Percentiles rank a stretch among this genome's conserved stretches.
Evolutionary conservation across 2,329 filamentous ascomycete genomes (phyloP).

Genomic region (Chaetothyriales sp.): DNA sequence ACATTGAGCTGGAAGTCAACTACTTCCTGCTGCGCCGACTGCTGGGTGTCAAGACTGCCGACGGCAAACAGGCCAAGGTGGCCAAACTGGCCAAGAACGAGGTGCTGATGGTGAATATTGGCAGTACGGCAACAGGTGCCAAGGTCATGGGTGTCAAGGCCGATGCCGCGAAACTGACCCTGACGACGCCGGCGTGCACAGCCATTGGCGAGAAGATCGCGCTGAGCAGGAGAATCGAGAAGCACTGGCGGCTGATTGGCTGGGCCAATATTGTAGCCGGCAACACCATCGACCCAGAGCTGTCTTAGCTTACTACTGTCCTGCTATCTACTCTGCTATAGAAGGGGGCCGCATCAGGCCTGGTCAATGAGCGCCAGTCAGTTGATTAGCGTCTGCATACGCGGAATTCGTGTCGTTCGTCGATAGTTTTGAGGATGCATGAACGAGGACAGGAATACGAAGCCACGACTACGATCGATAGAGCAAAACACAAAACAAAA

Average conservation of each 20-base stretch:
- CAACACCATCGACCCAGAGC: slow-evolving; percentile 33
- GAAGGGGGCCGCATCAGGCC: too few relatives aligned
- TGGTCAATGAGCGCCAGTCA: neutral
- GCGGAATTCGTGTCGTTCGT: neutral
- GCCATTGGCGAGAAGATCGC: slow-evolving; percentile 98
- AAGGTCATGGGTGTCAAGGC: slow-evolving; percentile 96
- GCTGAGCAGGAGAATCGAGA: slow-evolving; percentile 89
- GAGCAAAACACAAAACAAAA: neutral
- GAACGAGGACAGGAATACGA: neutral
- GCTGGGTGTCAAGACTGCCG: slow-evolving; percentile 91
- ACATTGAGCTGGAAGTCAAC: slow-evolving; percentile 97
- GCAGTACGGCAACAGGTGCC: slow-evolving; percentile 89
- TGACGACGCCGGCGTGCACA: slow-evolving; percentile 90
- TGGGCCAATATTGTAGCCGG: slow-evolving; percentile 65
- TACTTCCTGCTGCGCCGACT: slow-evolving; percentile 94
- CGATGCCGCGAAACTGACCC: slow-evolving; percentile 85
- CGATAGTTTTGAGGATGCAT: neutral
- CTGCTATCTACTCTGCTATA: too few relatives aligned
- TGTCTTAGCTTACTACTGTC: too few relatives aligned
- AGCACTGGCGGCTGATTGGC: slow-evolving; percentile 93
- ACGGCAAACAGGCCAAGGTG: slow-evolving; percentile 98
- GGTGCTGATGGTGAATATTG: slow-evolving; percentile 99
- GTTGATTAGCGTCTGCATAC: neutral
- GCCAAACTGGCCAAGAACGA: slow-evolving; percentile 97
- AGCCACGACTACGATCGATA: neutral